These are phyloP conservation scores for Candida krabiensis DNA, from an alignment of 805 yeast species.

Conservation along the genomic window DNA sequence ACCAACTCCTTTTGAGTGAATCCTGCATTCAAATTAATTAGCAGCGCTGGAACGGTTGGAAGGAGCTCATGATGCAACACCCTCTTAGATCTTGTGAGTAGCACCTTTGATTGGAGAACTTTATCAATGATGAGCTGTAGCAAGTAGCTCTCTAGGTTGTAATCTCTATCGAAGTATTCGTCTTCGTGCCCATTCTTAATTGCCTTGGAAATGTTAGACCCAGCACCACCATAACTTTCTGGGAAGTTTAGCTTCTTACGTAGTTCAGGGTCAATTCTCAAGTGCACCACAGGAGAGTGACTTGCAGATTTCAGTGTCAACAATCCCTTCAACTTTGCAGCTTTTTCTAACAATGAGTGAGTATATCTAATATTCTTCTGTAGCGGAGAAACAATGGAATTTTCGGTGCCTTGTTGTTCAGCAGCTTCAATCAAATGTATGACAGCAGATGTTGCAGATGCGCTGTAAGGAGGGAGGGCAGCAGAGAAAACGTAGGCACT, in stretches of 20 bases:
- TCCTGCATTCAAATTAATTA: constrained; percentile 48
- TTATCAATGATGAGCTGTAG: constrained; percentile 67
- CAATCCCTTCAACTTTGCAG: constrained; percentile 35
- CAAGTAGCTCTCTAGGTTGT: constrained; percentile 56
- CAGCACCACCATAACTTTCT: constrained; percentile 46
- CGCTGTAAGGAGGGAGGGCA: constrained; percentile 88
- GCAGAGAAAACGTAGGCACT: constrained; percentile 93
- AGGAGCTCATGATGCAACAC: constrained; percentile 72
- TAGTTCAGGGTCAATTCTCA: constrained; percentile 51
- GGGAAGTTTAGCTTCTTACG: constrained; percentile 50
- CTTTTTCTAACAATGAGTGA: constrained; percentile 41
- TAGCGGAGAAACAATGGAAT: constrained; percentile 36
- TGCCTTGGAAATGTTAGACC: constrained; percentile 40
- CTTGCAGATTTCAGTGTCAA: constrained; percentile 55
- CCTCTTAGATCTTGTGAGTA: constrained; percentile 57
- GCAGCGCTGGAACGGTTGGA: constrained; percentile 64
- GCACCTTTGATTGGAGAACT: constrained; percentile 51
- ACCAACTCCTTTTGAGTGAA: constrained; percentile 45
- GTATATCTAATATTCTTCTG: constrained; percentile 41
- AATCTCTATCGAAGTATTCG: constrained; percentile 41
- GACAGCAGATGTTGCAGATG: constrained; percentile 54
- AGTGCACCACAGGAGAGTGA: constrained; percentile 68
- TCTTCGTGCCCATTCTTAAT: constrained; percentile 44
- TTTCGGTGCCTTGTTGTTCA: constrained; percentile 35
- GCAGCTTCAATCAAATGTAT: constrained; percentile 47